These are phyloP conservation scores for Mentha longifolia DNA, from an alignment of 257 asterid species.

Conservation along the genomic window DNA sequence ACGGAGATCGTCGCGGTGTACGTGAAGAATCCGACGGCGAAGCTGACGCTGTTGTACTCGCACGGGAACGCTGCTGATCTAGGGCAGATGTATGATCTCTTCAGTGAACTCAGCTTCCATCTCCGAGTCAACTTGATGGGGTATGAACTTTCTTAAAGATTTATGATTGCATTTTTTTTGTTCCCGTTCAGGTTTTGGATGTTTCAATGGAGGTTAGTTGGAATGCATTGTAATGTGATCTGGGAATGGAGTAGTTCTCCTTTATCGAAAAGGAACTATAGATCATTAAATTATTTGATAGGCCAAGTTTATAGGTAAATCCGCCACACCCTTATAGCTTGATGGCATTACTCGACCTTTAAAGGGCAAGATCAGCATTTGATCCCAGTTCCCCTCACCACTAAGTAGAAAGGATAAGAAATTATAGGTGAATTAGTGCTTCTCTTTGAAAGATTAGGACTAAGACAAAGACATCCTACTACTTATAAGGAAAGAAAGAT, in stretches of 20 bases:
- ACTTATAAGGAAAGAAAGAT: constrained; percentile 5
- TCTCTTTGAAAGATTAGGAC: constrained; percentile 24
- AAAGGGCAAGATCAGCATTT: background rate
- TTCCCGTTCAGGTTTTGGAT: constrained; percentile 2
- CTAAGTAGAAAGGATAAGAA: background rate
- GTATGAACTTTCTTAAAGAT: constrained; percentile 41
- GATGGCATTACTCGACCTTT: background rate
- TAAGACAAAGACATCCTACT: constrained; percentile 18
- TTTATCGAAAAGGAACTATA: constrained; percentile 18
- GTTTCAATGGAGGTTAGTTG: background rate
- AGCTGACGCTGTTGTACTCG: constrained; percentile 78
- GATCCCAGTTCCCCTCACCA: background rate
- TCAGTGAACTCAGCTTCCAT: constrained; percentile 83
- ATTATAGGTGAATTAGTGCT: background rate
- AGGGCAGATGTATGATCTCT: constrained; percentile 95
- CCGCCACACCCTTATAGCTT: background rate
- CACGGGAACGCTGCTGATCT: constrained; percentile 99
- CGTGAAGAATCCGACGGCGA: constrained; percentile 78
- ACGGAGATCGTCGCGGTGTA: constrained; percentile 76
- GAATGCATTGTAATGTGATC: background rate
- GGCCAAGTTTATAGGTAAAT: background rate
- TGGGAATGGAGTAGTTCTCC: constrained; percentile 15
- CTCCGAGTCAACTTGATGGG: constrained; percentile 92
- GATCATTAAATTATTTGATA: constrained; percentile 29
- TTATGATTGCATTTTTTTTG: background rate